Evolutionary conservation across 129 eudicot genomes (phyloP), one percentile per base, ranked within the genome.

Genomic region (Deinandra increscens): DNA sequence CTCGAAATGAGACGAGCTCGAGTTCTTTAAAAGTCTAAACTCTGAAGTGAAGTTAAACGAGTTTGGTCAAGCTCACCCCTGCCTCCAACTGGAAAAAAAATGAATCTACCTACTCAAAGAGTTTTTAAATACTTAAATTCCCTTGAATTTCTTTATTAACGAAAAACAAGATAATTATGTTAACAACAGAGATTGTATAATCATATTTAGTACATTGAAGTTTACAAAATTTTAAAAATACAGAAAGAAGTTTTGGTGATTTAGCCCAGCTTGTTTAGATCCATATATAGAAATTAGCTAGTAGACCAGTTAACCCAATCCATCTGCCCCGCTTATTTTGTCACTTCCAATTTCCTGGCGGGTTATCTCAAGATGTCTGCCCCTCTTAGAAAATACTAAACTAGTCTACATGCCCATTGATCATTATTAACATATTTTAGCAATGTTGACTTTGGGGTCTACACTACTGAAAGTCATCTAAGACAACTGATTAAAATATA

Each of bases 401-500:
- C 36, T 33, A 31, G 61, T 9, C 7, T 20, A 49, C 38, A 49
- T 33, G 23, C 53, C 45, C 61, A 48, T 29, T 17, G 20, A 39
- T 39, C 51, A 5, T 39, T n/a, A n/a, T n/a, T 1, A 63, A 7
- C 9, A 41, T 10, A 50, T 41, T 39, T 8, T 19, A 20, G 13
- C 6, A 9, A 64, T 20, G 10, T 64, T 41, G 6, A 42, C 23
- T 65, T 42, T 23, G 54, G 64, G 11, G 19, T n/a, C 70, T 12
- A 42, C 48, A 3, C 36, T 63, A 19, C 4, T 10, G 33, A 31
- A 39, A 39, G 66, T 56, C 37, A 51, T 26, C 6, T 51, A 20
- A 17, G 71, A 50, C 71, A 74, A 49, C 37, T 73, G 22, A 48
- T 4, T 19, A 73, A 19, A 48, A 22, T 4, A 46, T 11, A 66